These are phyloP conservation scores for Eragrostis tef DNA, from an alignment of 202 grass and related monocot genomes.

Conservation along the genomic window DNA sequence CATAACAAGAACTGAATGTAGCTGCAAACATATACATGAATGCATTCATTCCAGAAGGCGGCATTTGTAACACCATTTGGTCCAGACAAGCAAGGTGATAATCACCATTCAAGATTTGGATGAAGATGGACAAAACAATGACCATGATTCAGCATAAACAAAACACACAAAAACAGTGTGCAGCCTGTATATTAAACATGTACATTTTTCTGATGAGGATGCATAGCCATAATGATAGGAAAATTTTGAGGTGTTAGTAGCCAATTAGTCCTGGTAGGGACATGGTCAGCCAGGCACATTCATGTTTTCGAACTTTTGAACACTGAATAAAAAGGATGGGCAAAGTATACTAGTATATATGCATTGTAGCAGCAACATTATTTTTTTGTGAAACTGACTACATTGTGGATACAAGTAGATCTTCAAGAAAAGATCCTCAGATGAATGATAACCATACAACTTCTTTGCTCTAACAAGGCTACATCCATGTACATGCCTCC, in stretches of 20 bases:
- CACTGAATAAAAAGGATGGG: constrained; percentile 7
- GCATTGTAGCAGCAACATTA: constrained; percentile 7
- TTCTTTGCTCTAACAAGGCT: constrained; percentile 92
- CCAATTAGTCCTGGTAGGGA: not conserved
- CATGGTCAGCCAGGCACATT: constrained; percentile 20
- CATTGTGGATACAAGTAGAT: constrained; percentile 92
- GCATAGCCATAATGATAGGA: not conserved
- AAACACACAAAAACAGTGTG: not conserved
- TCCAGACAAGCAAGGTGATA: not conserved
- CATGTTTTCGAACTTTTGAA: constrained; percentile 2
- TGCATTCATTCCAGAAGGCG: constrained; percentile 10
- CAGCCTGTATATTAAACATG: not conserved
- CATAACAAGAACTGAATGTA: not conserved
- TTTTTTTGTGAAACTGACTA: constrained; percentile 26
- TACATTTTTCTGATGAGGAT: not conserved
- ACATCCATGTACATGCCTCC: constrained; percentile 86
- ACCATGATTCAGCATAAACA: not conserved
- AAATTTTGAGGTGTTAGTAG: not conserved
- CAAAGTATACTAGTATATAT: not conserved
- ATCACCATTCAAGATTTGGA: not conserved
- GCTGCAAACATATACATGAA: constrained; percentile 16
- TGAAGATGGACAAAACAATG: constrained; percentile 2
- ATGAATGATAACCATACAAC: constrained; percentile 81
- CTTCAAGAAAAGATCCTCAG: constrained; percentile 84
- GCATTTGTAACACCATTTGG: constrained; percentile 20